Evolutionary conservation across 1,139 yeast genomes (phyloP), one percentile per base, ranked within the genome.

Genomic region (Taphrina communis): DNA sequence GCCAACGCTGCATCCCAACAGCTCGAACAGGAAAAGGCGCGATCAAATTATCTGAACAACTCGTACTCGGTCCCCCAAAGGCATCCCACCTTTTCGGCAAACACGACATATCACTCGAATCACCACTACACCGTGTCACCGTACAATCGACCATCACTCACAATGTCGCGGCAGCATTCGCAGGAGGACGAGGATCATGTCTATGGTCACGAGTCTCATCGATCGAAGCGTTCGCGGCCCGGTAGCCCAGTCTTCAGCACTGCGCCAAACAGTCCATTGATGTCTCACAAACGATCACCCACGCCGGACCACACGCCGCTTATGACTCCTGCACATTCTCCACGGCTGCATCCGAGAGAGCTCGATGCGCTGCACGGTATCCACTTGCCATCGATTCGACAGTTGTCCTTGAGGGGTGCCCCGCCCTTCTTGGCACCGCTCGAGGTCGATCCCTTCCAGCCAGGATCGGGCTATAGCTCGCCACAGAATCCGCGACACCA

Each of bases 1-100:
- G 96, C 95, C 3, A 85, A 88, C 36, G 95, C 96, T 2, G 96
- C 96, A 0, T 84, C 92, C 6, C 89, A 89, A 75, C 94, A 89
- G 76, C 81, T 90, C 69, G 88, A 84, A 74, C 82, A 83, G 56
- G 85, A 83, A 70, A 77, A 78, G 65, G 72, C 59, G 1, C 56
- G 57, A n/a, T 39, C 62, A 41, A 53, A 46, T 25, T 56, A 61
- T 19, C 60, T 50, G 50, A 61, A 44, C 19, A 57, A 19, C 38
- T 56, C 63, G 19, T 62, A 58, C 12, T 58, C 65, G 2, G 41
- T 61, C 14, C 68, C 55, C 6, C 66, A 57, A 52, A 21, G 69
- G 44, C 61, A 69, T 68, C 70, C 65, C 60, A 44, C 69, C 19
- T 58, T 59, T 35, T 6, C 71, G 65, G 36, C 71, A 46, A 62